phyloP scores from a whole-genome alignment of 305 asterid species.

The Plantago lanceolata region DNA sequence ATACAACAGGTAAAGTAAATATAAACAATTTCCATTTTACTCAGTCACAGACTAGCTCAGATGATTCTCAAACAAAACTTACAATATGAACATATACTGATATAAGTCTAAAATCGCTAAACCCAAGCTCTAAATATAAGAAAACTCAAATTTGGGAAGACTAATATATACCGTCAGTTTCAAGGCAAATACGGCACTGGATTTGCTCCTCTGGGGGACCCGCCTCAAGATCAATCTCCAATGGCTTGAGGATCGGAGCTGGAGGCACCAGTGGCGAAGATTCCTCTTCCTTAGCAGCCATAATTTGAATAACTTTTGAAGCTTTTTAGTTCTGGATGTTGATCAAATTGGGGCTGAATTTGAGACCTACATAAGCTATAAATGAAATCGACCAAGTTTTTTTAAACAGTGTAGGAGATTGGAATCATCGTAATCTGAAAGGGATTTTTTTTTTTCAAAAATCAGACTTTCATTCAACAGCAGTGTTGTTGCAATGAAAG shows the following conservation, averaged over 20 bases:
- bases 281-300: constrained; percentile 45
- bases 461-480: not conserved
- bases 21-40: constrained; percentile 8
- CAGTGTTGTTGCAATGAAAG: not conserved
- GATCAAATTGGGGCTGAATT: not conserved
- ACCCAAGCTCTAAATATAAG: not conserved
- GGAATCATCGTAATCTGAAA: not conserved
- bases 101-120: not conserved
- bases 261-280: constrained; percentile 65
- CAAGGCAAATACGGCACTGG: constrained; percentile 96
- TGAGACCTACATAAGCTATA: not conserved
- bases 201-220: constrained; percentile 88
- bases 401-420: not conserved
- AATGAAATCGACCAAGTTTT: not conserved
- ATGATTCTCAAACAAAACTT: constrained; percentile 10
- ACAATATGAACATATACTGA: constrained; percentile 10
- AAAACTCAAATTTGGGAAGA: constrained; percentile 9
- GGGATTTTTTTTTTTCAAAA: not conserved
- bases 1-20: not conserved
- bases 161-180: constrained; percentile 55
- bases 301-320: constrained; percentile 11
- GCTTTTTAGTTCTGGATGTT: not conserved
- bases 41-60: constrained; percentile 14
- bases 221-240: constrained; percentile 87
- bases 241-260: constrained; percentile 43